phyloP scores from a whole-genome alignment of 352 stramenopile species.

The Thalassiosira exigua region DNA sequence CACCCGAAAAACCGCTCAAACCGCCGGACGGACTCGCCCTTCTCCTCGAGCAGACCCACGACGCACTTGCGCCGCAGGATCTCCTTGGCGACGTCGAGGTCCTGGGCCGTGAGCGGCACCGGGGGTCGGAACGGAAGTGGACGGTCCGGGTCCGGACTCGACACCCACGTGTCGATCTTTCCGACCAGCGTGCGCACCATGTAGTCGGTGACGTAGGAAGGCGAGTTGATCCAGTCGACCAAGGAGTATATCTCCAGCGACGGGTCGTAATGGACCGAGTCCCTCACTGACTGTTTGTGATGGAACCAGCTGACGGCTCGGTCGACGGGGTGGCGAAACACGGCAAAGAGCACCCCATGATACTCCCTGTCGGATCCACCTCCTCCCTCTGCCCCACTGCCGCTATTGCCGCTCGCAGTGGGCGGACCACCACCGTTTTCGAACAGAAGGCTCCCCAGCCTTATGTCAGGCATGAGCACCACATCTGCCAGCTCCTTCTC shows the following conservation, averaged over 20 bases:
- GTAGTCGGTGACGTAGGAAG: conserved; percentile 43
- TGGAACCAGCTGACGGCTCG: conserved; percentile 62
- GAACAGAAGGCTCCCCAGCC: conserved; percentile 45
- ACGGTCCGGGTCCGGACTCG: conserved; percentile 4
- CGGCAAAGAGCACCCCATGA: conserved; percentile 56
- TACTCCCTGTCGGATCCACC: conserved; percentile 52
- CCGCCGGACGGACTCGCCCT: conserved; percentile 49
- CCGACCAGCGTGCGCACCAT: conserved; percentile 58
- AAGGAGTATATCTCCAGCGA: conserved; percentile 47
- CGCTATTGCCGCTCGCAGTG: not conserved
- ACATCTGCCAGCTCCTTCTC: conserved; percentile 58
- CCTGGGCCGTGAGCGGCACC: conserved; percentile 18
- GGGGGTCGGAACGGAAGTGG: not conserved
- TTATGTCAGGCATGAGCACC: conserved; percentile 59
- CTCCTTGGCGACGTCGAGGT: conserved; percentile 61
- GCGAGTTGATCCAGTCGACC: conserved; percentile 41
- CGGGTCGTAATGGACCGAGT: conserved; percentile 45
- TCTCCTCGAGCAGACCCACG: conserved; percentile 57
- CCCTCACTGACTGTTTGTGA: conserved; percentile 27
- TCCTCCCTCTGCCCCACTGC: conserved; percentile 44
- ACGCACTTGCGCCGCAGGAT: conserved; percentile 55
- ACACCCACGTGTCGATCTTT: conserved; percentile 31
- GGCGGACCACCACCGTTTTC: conserved; percentile 6
- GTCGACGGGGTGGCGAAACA: conserved; percentile 65
- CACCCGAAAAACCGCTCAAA: conserved; percentile 61